phyloP scores from a whole-genome alignment of 139 green algal species.

The Micractinium conductrix region DNA sequence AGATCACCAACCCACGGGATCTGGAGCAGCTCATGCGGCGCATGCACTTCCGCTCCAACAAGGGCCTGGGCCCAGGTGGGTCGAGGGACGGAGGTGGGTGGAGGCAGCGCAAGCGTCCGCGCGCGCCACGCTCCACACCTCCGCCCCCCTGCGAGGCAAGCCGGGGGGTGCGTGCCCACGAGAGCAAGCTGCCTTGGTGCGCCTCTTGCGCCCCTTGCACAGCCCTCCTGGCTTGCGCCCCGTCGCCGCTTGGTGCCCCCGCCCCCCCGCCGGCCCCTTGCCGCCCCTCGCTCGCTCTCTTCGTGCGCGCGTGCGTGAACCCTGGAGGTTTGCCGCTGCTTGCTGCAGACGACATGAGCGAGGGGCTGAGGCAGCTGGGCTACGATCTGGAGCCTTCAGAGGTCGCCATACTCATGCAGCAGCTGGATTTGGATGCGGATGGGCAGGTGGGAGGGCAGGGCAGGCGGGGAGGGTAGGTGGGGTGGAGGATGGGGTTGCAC shows the following conservation, averaged over 20 bases:
- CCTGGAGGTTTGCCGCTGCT: constrained; percentile 43
- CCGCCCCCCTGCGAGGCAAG: too few species aligned
- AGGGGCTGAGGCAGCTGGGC: constrained; percentile 59
- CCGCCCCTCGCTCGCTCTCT: not conserved
- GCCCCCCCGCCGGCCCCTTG: not conserved
- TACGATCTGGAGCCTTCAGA: constrained; percentile 62
- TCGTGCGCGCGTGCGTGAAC: too few species aligned
- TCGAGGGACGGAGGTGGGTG: too few species aligned
- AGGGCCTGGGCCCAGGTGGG: constrained; percentile 31
- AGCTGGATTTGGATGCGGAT: constrained; percentile 51
- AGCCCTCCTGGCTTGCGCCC: constrained; percentile 9
- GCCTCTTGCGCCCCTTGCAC: constrained; percentile 13
- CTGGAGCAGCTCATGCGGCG: constrained; percentile 45
- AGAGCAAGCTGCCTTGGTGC: too few species aligned
- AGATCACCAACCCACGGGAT: constrained; percentile 31
- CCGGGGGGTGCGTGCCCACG: not conserved
- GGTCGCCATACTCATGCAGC: constrained; percentile 47
- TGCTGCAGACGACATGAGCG: constrained; percentile 54
- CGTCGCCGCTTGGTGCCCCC: not conserved
- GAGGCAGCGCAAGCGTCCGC: too few species aligned
- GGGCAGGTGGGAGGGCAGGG: constrained; percentile 31
- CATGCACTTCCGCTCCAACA: constrained; percentile 45
- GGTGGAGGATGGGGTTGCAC: constrained; percentile 19
- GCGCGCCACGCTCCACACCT: too few species aligned
- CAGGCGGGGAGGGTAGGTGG: too few species aligned